Base-by-base conservation (phyloP, 2,329 filamentous ascomycete species). In the Hymenoscyphus occultus region DNA sequence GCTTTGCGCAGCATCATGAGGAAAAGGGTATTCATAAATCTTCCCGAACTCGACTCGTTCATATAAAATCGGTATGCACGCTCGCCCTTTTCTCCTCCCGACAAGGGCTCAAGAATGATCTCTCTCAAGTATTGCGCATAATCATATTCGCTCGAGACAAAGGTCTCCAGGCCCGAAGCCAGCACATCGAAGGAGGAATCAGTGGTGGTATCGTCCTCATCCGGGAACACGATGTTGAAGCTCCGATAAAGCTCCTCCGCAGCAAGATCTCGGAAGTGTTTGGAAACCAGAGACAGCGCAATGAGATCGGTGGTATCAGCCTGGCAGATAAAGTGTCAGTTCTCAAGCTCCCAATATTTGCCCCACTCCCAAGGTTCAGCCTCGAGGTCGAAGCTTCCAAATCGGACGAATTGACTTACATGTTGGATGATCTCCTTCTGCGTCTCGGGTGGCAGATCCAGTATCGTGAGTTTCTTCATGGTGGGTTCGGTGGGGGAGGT, bases 21-120 rank as follows among this genome's bases (percentile, higher is more conserved):
- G 5, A 89, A 74, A 54, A 89, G 74, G 0, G 85, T 87, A 69
- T 86, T 89, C 74, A 89, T 80, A 64, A 89, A 87, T 76, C 86
- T 88, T 61, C 86, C 86, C 71, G 83, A 86, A 73, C 82, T 86
- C 39, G 80, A 75, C 63, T 77, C 82, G 70, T 83, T 84, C 7
- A 83, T 77, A 68, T 86, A 87, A 0, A 81, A 77, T 63, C 82
- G 81, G 71, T 86, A 85, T 28, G 82, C 79, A 19, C 76, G 72
- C 69, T 86, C 83, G n/a, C 80, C 83, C 73, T 83, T 83, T 61
- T 77, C 74, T 9, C 83, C 84, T 10, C 79, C 77, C 67, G 79
- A 82, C 32, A 83, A 75, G 0, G 84, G 85, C 67, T 87, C 85
- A 66, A 89, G 78, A 39, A 78, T 80, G 45, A 89, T 76, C 64